Evolutionary conservation across 805 yeast species (phyloP), one percentile per base, ranked within the genome.

Genomic region (Wickerhamomyces ciferrii): DNA sequence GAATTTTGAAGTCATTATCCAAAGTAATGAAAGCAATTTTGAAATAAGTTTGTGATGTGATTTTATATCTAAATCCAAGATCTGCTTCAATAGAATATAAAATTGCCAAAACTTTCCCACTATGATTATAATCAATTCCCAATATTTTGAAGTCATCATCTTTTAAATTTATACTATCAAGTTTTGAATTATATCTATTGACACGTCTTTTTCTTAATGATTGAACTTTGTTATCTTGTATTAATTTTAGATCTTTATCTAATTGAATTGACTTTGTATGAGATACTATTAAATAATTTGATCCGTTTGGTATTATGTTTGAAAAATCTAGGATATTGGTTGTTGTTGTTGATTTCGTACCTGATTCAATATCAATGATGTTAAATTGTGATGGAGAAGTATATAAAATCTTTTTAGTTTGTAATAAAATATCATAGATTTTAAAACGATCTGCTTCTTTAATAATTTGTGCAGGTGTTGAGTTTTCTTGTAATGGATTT

Each of bases 161-260:
- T 34, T 56, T 57, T 15, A 58, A 54, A 34, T 53, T 52, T 43
- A 53, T 58, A 41, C 58, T 61, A 43, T 60, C 58, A 47, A 43
- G 55, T 14, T 44, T 45, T 1, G 49, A 24, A 27, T 58, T 58
- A 62, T 61, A 60, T 23, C 39, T 49, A 13, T 44, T 42, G 4
- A 58, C 19, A 11, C 52, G 41, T 19, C 47, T 55, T 21, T 40
- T 40, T 1, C 55, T 10, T 2, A 48, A 31, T 4, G 59, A 52
- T 15, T 46, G 49, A 5, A 56, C 17, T 2, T 44, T 41, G 8
- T 50, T 45, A 25, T 58, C 59, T 14, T 37, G 20, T 0, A 42
- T 21, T 0, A 46, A 7, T 1, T 34, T 34, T n/a, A 50, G 39
- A 1, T 38, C 14, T 2, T 37, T 4, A 32, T 47, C 36, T 2